Percentiles rank a stretch among this genome's conserved stretches.
phyloP scores from a whole-genome alignment of 2,329 filamentous ascomycete genomes.

The Fusarium sp. region DNA sequence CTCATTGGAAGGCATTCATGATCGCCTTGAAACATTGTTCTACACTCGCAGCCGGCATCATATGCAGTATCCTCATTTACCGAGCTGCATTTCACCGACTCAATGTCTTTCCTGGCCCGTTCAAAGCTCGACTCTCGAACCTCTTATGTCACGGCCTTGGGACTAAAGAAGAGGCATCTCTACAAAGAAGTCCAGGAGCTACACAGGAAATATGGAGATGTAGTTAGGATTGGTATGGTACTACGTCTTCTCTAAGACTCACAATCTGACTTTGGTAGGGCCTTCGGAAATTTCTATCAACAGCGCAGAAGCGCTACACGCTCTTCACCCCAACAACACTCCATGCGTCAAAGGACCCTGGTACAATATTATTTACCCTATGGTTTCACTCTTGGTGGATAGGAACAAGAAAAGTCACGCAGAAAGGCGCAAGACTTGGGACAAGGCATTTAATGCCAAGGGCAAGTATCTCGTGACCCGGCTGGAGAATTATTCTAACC shows the following conservation, averaged over 20 bases:
- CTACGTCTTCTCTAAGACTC: not conserved
- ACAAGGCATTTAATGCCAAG: conserved; percentile 47
- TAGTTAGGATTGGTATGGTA: not conserved
- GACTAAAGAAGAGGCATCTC: not conserved
- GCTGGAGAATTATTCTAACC: not conserved
- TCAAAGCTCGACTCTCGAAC: not conserved
- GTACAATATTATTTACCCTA: conserved; percentile 48
- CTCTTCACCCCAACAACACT: not conserved
- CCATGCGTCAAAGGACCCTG: conserved; percentile 47
- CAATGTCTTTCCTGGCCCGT: conserved; percentile 2
- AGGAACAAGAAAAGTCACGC: conserved; percentile 48
- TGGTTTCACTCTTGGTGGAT: conserved; percentile 45
- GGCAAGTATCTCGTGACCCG: conserved; percentile 7
- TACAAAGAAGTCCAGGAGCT: not conserved
- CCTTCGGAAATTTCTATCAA: conserved; percentile 2
- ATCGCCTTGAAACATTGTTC: not conserved
- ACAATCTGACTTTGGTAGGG: not conserved
- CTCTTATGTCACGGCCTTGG: too few relatives aligned
- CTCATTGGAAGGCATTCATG: not conserved
- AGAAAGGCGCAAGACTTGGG: conserved; percentile 49
- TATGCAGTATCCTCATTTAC: not conserved
- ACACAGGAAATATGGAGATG: conserved; percentile 1
- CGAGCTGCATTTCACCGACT: not conserved
- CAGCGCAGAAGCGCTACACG: not conserved
- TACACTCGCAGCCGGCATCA: not conserved